Base-by-base conservation (phyloP, 305 asterid species). In the Fraxinus angustifolia region DNA sequence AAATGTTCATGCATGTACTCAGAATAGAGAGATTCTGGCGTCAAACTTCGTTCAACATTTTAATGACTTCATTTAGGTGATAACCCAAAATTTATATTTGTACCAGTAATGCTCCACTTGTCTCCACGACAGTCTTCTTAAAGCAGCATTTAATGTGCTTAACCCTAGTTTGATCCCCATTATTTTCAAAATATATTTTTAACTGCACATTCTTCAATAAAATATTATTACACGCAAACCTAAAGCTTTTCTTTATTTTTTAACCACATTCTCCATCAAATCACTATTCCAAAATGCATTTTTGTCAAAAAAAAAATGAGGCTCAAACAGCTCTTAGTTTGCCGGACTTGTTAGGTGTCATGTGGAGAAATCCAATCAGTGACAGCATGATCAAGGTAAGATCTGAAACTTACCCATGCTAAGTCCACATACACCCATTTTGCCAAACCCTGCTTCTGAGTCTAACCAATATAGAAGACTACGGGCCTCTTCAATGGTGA, bases 371-470 rank as follows among this genome's bases (percentile, higher is more conserved):
- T 17, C 45, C 78, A n/a, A 23, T 23, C 7, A 36, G 75, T 56
- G 48, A 21, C n/a, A 12, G 62, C 68, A 77, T 62, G 81, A 74
- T 17, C 48, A 84, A 72, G 76, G 76, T 17, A 33, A 42, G 76
- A 21, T 35, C 45, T 0, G 70, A 56, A 40, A 40, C 92, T 87
- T 92, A 96, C 98, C 99, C 99, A 96, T 96, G 90, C 99, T 94
- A 75, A 96, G 94, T 78, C 99, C 98, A 82, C 99, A 96, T 26
- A 96, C 87, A 33, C 99, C 99, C 93, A 94, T 87, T 88, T 96
- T 96, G n/a, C 99, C 99, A 1, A 80, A 94, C 36, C 99, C 99
- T 14, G 85, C 97, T 87, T 96, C 98, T 67, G 79, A 76, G 86
- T 96, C 99, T 84, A 94, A 83, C 98, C 98, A 96, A 82, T 94